A percentile compares a stretch with the other conserved stretches of the same genome.
Evolutionary conservation across 139 green algal species (phyloP).

Genomic region (Penium margaritaceum): DNA sequence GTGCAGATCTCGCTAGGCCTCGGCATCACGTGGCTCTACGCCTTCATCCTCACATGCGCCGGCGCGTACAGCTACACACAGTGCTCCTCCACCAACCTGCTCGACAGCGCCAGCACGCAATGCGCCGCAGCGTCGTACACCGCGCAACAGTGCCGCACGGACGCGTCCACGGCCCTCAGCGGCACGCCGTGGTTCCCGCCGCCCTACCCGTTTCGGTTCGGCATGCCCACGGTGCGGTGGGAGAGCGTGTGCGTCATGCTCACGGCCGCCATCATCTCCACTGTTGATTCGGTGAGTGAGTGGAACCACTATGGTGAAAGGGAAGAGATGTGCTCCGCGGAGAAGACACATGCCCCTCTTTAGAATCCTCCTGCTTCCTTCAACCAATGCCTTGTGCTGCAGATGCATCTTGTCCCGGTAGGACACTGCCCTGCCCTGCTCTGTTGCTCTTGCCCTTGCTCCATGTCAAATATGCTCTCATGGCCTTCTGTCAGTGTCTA

Average conservation of each 20-base stretch:
- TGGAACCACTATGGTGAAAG: too few relatives aligned
- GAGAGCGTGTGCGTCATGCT: conserved; percentile 15
- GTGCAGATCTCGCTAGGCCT: conserved; percentile 7
- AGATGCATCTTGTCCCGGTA: too few relatives aligned
- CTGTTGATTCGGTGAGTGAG: conserved; percentile 18
- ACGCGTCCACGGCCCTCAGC: neutral
- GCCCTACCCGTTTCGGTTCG: conserved; percentile 17
- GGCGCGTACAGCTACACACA: conserved; percentile 12
- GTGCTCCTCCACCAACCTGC: neutral
- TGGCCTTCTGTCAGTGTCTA: too few relatives aligned
- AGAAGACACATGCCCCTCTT: too few relatives aligned
- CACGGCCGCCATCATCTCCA: conserved; percentile 5
- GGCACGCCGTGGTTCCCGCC: neutral
- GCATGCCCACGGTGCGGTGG: neutral
- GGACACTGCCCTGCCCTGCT: neutral
- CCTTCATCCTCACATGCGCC: conserved; percentile 6
- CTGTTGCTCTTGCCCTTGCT: conserved; percentile 7
- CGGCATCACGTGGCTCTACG: conserved; percentile 17
- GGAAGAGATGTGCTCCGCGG: too few relatives aligned
- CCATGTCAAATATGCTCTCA: neutral
- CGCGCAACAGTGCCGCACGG: neutral
- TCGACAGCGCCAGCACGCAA: neutral
- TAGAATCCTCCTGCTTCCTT: too few relatives aligned
- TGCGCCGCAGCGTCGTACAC: conserved; percentile 2
- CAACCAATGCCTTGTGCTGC: too few relatives aligned